A percentile compares a stretch with the other conserved stretches of the same genome.
These are phyloP conservation scores for Calophaca sinica DNA, from an alignment of 306 rosid species.

Conservation along the genomic window DNA sequence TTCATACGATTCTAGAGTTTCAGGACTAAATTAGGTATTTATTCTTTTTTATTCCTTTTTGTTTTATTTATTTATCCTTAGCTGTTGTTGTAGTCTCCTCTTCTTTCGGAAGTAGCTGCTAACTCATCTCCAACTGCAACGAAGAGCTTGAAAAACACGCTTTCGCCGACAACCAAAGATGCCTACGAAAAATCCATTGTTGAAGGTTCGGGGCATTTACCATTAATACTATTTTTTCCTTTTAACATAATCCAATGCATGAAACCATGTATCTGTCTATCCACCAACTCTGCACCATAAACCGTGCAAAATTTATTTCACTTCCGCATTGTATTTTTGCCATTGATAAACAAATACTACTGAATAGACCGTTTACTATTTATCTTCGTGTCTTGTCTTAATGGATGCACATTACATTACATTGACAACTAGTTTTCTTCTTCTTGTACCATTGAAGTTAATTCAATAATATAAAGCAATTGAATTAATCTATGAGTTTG, in stretches of 20 bases:
- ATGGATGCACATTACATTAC: slow-evolving; percentile 8
- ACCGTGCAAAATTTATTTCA: neutral
- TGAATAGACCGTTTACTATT: neutral
- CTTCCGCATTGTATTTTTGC: neutral
- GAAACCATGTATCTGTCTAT: neutral
- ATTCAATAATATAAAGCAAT: neutral
- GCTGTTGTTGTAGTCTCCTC: slow-evolving; percentile 24
- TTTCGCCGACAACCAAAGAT: slow-evolving; percentile 10
- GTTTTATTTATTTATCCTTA: neutral
- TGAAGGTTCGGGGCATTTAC: slow-evolving; percentile 47
- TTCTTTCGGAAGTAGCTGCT: slow-evolving; percentile 39
- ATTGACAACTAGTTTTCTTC: neutral
- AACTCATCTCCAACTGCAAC: slow-evolving; percentile 6
- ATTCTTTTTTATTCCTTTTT: neutral
- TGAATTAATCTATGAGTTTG: neutral
- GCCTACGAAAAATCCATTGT: slow-evolving; percentile 38
- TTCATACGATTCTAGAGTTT: too few relatives aligned
- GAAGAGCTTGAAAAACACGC: slow-evolving; percentile 45
- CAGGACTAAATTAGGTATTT: too few relatives aligned
- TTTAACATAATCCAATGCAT: neutral
- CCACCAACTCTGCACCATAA: neutral
- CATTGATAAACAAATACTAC: neutral
- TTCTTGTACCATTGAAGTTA: neutral
- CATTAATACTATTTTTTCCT: neutral
- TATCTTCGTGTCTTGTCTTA: neutral